Evolutionary conservation across 2,329 filamentous ascomycete genomes (phyloP).

Genomic region (Colletotrichum kahawae): DNA sequence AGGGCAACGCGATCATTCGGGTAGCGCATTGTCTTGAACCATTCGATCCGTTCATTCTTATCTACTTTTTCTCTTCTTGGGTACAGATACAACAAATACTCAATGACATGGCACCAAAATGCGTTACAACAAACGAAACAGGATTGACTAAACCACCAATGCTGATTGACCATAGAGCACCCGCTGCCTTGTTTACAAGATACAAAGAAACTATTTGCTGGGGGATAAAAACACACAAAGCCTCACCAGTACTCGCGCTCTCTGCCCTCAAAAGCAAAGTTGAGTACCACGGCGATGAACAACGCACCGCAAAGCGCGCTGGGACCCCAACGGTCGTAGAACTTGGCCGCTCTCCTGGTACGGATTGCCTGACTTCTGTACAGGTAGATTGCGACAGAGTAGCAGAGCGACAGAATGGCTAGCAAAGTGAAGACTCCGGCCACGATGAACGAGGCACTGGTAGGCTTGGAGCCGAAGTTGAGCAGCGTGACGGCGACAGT

Average conservation of each 20-base stretch:
- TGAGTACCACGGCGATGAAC: slow-evolving; percentile 75
- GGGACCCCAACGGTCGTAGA: slow-evolving; percentile 90
- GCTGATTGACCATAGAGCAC: not conserved
- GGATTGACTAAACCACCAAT: not conserved
- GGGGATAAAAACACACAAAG: not conserved
- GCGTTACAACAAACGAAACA: not conserved
- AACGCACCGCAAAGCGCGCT: slow-evolving; percentile 76
- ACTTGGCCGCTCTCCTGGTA: slow-evolving; percentile 81
- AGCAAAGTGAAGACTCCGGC: slow-evolving; percentile 83
- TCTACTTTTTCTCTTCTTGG: not conserved
- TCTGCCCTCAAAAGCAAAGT: slow-evolving; percentile 80
- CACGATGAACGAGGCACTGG: slow-evolving; percentile 66
- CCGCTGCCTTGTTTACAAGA: not conserved
- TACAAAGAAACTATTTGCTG: not conserved
- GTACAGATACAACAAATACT: not conserved
- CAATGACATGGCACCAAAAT: not conserved
- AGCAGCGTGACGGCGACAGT: slow-evolving; percentile 84
- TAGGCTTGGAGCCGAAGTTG: slow-evolving; percentile 73
- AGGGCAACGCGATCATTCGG: not conserved
- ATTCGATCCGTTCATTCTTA: not conserved
- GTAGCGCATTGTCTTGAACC: not conserved
- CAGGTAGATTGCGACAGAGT: slow-evolving; percentile 83
- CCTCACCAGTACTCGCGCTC: slow-evolving; percentile 59
- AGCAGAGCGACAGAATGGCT: slow-evolving; percentile 78
- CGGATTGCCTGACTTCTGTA: slow-evolving; percentile 89